Conservation (phyloP, 768 basidiomycete genomes). For the Amanita thiersii region DNA sequence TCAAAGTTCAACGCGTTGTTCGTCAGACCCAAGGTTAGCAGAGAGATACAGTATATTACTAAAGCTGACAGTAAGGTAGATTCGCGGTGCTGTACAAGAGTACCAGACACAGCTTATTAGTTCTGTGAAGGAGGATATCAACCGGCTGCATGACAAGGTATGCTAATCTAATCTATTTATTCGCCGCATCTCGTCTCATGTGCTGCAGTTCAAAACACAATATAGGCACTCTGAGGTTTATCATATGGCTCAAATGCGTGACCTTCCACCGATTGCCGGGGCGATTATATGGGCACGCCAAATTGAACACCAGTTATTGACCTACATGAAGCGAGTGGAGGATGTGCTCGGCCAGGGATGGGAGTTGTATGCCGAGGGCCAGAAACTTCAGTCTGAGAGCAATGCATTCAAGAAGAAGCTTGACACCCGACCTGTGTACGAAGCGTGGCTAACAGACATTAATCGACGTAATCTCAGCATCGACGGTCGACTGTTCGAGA, state of each 20-base stretch:
- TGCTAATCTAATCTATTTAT: conserved; percentile 1
- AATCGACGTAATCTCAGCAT: conserved; percentile 88
- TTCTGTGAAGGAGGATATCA: conserved; percentile 97
- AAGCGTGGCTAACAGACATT: conserved; percentile 96
- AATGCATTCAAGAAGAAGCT: conserved; percentile 92
- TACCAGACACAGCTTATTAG: conserved; percentile 99
- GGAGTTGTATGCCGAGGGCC: conserved; percentile 99
- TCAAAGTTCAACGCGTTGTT: conserved; percentile 97
- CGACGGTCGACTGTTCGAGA: conserved; percentile 88
- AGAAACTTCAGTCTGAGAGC: conserved; percentile 90
- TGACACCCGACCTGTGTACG: conserved; percentile 88
- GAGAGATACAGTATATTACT: not conserved
- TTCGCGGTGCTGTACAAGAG: conserved; percentile 97
- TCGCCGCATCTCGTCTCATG: not conserved
- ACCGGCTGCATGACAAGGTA: conserved; percentile 88
- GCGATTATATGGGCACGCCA: conserved; percentile 98
- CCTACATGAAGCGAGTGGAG: conserved; percentile 99
- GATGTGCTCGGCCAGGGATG: conserved; percentile 97
- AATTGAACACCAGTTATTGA: conserved; percentile 90
- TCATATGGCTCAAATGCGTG: conserved; percentile 98
- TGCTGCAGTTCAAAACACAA: conserved; percentile 91
- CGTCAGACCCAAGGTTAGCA: conserved; percentile 82
- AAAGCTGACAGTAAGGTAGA: conserved; percentile 33
- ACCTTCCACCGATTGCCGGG: conserved; percentile 93
- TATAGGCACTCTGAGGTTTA: conserved; percentile 94